These are phyloP conservation scores for Fragaria iinumae DNA, from an alignment of 306 rosid genomes.

Conservation along the genomic window DNA sequence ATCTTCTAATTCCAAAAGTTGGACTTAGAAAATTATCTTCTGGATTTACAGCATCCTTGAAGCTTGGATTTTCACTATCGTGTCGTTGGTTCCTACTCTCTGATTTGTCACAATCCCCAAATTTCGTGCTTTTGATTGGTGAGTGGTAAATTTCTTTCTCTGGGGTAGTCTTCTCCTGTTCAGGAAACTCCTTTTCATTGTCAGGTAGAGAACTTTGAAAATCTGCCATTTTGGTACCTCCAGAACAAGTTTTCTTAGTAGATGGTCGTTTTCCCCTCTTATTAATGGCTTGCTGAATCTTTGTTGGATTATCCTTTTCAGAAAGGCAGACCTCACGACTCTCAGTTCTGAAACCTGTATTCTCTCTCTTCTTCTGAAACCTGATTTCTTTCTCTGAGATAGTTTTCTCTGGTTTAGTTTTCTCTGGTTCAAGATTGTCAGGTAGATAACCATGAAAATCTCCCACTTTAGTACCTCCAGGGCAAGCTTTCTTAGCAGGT, in stretches of 20 bases:
- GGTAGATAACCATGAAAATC: slow-evolving; percentile 32
- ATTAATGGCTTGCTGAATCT: slow-evolving; percentile 34
- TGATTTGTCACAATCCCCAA: slow-evolving; percentile 32
- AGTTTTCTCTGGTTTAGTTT: slow-evolving; percentile 31
- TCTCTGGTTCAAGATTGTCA: slow-evolving; percentile 34
- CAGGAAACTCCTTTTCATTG: slow-evolving; percentile 34
- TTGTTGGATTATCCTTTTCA: slow-evolving; percentile 33
- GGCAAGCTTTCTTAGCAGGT: slow-evolving; percentile 34
- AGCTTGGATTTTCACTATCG: slow-evolving; percentile 29
- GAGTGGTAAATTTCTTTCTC: slow-evolving; percentile 37
- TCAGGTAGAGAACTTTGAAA: slow-evolving; percentile 33
- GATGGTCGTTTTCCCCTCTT: slow-evolving; percentile 37
- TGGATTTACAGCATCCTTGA: slow-evolving; percentile 34
- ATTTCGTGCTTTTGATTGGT: slow-evolving; percentile 32
- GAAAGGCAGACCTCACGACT: slow-evolving; percentile 37
- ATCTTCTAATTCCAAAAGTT: slow-evolving; percentile 51
- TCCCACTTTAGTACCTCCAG: slow-evolving; percentile 32
- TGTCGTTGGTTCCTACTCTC: slow-evolving; percentile 42
- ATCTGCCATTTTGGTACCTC: slow-evolving; percentile 32
- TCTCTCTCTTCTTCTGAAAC: slow-evolving; percentile 37
- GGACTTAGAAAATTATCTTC: slow-evolving; percentile 58
- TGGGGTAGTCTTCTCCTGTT: slow-evolving; percentile 32
- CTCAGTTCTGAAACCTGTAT: slow-evolving; percentile 34
- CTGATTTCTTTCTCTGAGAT: slow-evolving; percentile 34
- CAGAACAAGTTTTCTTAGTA: slow-evolving; percentile 35